These are phyloP conservation scores for Erodium trifolium DNA, from an alignment of 441 rosid species.

Conservation along the genomic window DNA sequence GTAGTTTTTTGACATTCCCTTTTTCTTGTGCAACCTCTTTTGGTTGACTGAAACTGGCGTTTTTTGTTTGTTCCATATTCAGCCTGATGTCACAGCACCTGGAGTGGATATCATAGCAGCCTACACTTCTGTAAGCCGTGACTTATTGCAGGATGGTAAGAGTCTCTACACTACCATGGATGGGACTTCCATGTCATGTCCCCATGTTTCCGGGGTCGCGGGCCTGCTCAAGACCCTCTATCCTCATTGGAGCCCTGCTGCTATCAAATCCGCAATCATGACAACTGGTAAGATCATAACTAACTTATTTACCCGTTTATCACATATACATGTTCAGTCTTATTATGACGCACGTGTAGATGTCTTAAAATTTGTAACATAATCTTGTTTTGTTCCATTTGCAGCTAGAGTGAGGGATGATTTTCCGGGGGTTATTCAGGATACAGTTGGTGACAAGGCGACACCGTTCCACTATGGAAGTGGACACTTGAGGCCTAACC, in stretches of 20 bases:
- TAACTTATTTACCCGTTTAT: too few relatives aligned
- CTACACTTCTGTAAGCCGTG: neutral
- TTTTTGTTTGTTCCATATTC: neutral
- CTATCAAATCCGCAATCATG: neutral
- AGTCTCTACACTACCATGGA: neutral
- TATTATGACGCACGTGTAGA: too few relatives aligned
- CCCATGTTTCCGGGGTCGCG: neutral
- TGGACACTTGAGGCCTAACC: conserved; percentile 62
- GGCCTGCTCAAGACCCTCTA: neutral
- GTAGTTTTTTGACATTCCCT: neutral
- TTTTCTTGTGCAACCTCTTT: neutral
- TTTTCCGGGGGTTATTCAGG: conserved; percentile 20
- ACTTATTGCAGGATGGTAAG: neutral
- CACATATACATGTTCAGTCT: too few relatives aligned
- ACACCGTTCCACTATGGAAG: conserved; percentile 48
- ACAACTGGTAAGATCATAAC: neutral
- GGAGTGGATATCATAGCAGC: conserved; percentile 3
- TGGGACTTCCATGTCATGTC: neutral
- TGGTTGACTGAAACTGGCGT: neutral
- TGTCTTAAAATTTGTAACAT: too few relatives aligned
- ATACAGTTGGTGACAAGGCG: conserved; percentile 26
- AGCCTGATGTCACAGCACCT: neutral
- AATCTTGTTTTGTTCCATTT: neutral
- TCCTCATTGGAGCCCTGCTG: neutral
- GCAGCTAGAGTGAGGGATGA: conserved; percentile 3